phyloP scores from a whole-genome alignment of 768 basidiomycete species.

The Nidula microcarpa region DNA sequence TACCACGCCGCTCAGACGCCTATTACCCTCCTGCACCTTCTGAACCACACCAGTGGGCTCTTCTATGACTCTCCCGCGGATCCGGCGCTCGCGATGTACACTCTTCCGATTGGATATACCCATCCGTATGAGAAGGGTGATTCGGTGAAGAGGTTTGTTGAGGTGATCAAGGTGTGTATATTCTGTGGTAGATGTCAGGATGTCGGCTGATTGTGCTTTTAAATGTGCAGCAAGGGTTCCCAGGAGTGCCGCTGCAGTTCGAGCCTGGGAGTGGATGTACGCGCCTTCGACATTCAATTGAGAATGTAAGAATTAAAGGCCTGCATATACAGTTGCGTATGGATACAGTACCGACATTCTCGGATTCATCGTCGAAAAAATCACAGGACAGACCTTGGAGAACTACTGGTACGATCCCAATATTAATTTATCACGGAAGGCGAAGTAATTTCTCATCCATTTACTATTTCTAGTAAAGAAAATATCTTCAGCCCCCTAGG shows the following conservation, averaged over 20 bases:
- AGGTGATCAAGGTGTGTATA: too few relatives aligned
- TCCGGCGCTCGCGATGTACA: not conserved
- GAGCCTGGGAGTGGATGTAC: conserved; percentile 27
- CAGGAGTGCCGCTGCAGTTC: conserved; percentile 20
- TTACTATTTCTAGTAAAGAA: conserved; percentile 8
- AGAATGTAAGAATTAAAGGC: too few relatives aligned
- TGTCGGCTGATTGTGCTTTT: too few relatives aligned
- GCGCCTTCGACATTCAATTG: not conserved
- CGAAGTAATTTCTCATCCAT: too few relatives aligned
- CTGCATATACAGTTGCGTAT: conserved; percentile 17
- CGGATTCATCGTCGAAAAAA: conserved; percentile 24
- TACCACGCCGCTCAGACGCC: conserved; percentile 15
- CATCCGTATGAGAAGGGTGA: conserved; percentile 18
- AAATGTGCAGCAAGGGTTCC: conserved; percentile 13
- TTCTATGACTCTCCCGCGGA: conserved; percentile 16
- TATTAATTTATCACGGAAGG: too few relatives aligned
- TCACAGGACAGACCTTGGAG: conserved; percentile 21
- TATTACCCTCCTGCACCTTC: conserved; percentile 21
- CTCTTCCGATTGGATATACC: conserved; percentile 13
- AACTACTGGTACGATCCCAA: conserved; percentile 19
- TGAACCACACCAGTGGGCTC: conserved; percentile 28
- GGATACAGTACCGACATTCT: conserved; percentile 23
- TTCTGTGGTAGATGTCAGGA: too few relatives aligned
- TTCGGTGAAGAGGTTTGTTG: conserved; percentile 11
- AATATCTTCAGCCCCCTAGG: conserved; percentile 26